Percentiles rank a stretch among this genome's conserved stretches.
These are phyloP conservation scores for Candida parachauliodes DNA, from an alignment of 805 yeast genomes.

Conservation along the genomic window DNA sequence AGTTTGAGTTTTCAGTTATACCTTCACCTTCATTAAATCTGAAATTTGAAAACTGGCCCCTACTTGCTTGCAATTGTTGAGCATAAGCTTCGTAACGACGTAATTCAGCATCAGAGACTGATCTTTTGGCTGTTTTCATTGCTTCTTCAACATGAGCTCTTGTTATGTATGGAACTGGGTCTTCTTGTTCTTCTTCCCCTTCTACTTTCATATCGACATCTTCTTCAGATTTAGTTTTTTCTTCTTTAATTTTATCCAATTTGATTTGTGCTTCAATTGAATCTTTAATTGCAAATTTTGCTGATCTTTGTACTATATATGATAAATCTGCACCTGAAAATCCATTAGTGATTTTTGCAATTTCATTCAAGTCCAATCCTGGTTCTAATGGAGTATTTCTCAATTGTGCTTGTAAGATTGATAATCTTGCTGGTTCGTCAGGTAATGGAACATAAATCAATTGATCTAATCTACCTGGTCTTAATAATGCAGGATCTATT, in stretches of 20 bases:
- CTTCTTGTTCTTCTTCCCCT: conserved; percentile 69
- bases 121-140: conserved; percentile 98
- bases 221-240: conserved; percentile 40
- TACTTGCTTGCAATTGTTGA: conserved; percentile 90
- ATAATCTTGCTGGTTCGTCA: conserved; percentile 89
- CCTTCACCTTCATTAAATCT: conserved; percentile 60
- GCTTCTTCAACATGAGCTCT: conserved; percentile 97
- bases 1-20: conserved; percentile 26
- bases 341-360: conserved; percentile 93
- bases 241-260: conserved; percentile 36
- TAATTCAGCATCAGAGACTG: conserved; percentile 94
- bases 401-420: conserved; percentile 91
- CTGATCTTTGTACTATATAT: conserved; percentile 97
- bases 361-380: conserved; percentile 81
- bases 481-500: conserved; percentile 95
- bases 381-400: conserved; percentile 99
- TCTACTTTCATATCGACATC: conserved; percentile 49
- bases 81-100: conserved; percentile 99
- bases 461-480: conserved; percentile 99
- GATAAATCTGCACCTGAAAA: conserved; percentile 99
- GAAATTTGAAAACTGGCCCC: conserved; percentile 92
- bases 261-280: conserved; percentile 76
- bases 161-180: conserved; percentile 93
- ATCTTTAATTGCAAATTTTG: conserved; percentile 97
- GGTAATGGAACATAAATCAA: conserved; percentile 98